Evolutionary conservation across 2,329 filamentous ascomycete species (phyloP).

Genomic region (Xylariaceae sp.): DNA sequence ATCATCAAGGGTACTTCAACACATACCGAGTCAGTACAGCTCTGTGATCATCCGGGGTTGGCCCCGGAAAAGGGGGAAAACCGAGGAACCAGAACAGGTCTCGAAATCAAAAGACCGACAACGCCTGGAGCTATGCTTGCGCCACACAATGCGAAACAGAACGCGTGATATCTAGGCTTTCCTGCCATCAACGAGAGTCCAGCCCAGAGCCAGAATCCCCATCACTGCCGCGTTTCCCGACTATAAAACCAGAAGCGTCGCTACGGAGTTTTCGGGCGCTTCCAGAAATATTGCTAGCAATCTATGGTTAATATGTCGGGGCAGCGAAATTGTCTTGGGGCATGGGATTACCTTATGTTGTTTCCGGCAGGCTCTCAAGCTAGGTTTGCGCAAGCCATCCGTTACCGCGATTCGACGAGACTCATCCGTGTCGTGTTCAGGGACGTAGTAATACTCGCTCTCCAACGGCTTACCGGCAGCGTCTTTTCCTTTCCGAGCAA

Average conservation of each 20-base stretch:
- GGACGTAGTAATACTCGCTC: conserved; percentile 95
- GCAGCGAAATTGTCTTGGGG: conserved; percentile 12
- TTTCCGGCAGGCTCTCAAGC: conserved; percentile 83
- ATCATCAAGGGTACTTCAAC: no score
- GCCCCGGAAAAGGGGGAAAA: no score
- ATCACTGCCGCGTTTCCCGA: not conserved
- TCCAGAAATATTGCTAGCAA: conserved; percentile 65
- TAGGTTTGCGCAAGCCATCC: conserved; percentile 81
- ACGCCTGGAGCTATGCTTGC: conserved; percentile 24
- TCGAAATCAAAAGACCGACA: conserved; percentile 1
- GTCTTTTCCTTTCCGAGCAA: conserved; percentile 87
- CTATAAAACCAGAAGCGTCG: not conserved
- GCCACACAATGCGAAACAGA: conserved; percentile 18
- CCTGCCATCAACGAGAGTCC: no score
- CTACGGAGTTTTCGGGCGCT: conserved; percentile 57
- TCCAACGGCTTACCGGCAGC: conserved; percentile 90
- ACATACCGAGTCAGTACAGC: no score
- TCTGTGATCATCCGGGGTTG: no score
- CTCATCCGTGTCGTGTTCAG: conserved; percentile 77
- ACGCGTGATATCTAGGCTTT: not conserved
- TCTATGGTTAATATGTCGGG: conserved; percentile 22
- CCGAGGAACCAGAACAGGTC: not conserved
- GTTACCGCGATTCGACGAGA: conserved; percentile 77
- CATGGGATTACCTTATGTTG: conserved; percentile 82
- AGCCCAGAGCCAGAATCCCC: not conserved